Base-by-base conservation (phyloP, 2,329 filamentous ascomycete species). In the Colletotrichum sp. region DNA sequence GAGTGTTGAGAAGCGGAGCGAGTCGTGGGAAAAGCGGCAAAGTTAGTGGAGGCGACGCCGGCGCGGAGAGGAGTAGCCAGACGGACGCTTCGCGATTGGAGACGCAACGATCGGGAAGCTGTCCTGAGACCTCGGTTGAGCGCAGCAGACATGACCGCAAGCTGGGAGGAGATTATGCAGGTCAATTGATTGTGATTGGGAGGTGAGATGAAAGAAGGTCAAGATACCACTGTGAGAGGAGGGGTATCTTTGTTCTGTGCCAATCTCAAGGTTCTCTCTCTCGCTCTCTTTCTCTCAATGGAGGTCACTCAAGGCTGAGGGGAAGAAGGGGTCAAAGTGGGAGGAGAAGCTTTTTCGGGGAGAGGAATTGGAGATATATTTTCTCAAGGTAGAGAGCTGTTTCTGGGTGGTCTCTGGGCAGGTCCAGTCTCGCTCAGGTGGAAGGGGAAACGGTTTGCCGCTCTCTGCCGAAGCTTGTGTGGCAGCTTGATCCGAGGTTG, bases 91-190 rank as follows among this genome's bases (percentile, higher is more conserved):
- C 82, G 81, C 77, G 85, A 84, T 78, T 86, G 85, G 81, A 88
- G 83, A 80, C 88, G 88, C 83, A 91, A 83, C 80, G 89, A 88
- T 86, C 86, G 89, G 79, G 90, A 88, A 77, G 88, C 89, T 80
- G 89, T 87, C 81, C 89, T 88, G 80, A 92, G 84, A 83, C 87
- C 88, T 81, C 89, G 89, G 81, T 87, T 87, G 84, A 89, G 87
- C 28, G 73, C 73, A 82, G 88, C 87, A 84, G 89, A 91, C 90
- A 91, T 91, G 82, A 79, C 66, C 44, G 39, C 63, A 52, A 76
- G 63, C 32, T 57, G 44, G 39, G 55, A 30, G 30, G 34, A 55
- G 55, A 49, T 36, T 39, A 64, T 72, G 68, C 68, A 76, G 34
- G 68, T 55, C 69, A 73, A 77, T 76, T 65, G 65, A 73, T 52